phyloP scores from a whole-genome alignment of 2,329 filamentous ascomycete species.

The Phoma sp. region DNA sequence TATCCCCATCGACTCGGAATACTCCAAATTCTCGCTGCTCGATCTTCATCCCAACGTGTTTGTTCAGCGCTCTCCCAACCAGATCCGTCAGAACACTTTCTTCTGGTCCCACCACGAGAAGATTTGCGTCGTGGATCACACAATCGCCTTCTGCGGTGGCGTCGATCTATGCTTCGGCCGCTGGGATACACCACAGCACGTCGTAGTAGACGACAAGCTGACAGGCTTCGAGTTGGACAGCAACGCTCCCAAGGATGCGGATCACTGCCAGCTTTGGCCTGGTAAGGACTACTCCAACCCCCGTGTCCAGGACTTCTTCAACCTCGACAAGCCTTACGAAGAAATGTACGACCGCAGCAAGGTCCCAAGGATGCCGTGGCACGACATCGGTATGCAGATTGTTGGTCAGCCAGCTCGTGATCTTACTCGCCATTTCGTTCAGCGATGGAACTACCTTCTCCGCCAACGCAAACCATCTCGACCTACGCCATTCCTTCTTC shows the following conservation, averaged over 20 bases:
- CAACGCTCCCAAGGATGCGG: constrained; percentile 77
- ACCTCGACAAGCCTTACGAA: constrained; percentile 91
- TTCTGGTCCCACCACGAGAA: constrained; percentile 99
- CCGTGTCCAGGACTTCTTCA: constrained; percentile 92
- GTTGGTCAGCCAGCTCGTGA: constrained; percentile 95
- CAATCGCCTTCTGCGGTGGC: constrained; percentile 92
- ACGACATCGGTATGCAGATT: constrained; percentile 97
- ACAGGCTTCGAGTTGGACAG: constrained; percentile 86
- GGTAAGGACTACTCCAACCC: constrained; percentile 99
- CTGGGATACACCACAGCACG: constrained; percentile 96
- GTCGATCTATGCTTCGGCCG: constrained; percentile 96
- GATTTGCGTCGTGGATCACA: constrained; percentile 95
- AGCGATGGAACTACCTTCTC: constrained; percentile 96
- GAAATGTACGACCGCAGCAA: constrained; percentile 97
- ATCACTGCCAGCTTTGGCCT: constrained; percentile 94
- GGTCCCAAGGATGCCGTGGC: constrained; percentile 96
- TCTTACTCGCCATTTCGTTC: constrained; percentile 93
- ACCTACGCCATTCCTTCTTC: constrained; percentile 90
- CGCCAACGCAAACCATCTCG: constrained; percentile 91
- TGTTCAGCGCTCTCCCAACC: constrained; percentile 93
- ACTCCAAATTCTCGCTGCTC: constrained; percentile 94
- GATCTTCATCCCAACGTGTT: constrained; percentile 97
- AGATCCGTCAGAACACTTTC: constrained; percentile 98
- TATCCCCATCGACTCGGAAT: constrained; percentile 96
- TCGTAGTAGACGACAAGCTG: constrained; percentile 87